phyloP scores from a whole-genome alignment of 148 eudicot genomes.

The Pouteria glomerata region DNA sequence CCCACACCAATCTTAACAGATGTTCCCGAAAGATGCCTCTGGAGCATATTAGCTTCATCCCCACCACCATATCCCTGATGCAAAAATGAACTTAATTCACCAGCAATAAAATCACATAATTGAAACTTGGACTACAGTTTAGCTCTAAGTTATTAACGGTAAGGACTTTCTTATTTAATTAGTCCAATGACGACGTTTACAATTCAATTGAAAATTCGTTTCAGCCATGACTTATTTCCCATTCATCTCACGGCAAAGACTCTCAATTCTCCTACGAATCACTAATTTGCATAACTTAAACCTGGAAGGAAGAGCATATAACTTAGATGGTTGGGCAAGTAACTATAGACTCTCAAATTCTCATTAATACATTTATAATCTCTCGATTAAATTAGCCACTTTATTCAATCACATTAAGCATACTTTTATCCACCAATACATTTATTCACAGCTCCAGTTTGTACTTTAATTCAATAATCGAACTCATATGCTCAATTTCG shows the following conservation, averaged over 20 bases:
- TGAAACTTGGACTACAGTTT: not conserved
- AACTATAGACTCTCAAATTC: not conserved
- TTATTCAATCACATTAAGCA: not conserved
- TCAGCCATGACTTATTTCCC: not conserved
- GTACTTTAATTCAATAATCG: not conserved
- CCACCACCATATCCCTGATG: slow-evolving; percentile 87
- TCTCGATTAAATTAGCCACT: not conserved
- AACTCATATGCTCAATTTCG: not conserved
- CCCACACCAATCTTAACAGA: slow-evolving; percentile 75
- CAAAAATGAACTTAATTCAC: not conserved
- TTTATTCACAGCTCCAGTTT: not conserved
- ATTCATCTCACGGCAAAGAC: not conserved
- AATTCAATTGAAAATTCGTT: not conserved
- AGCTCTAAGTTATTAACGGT: no score
- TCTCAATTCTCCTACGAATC: not conserved
- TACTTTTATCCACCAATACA: not conserved
- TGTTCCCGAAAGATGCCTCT: slow-evolving; percentile 71
- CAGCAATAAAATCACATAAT: not conserved
- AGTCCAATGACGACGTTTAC: not conserved
- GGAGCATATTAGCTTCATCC: slow-evolving; percentile 93
- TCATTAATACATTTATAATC: not conserved
- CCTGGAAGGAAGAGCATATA: not conserved
- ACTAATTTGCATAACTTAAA: not conserved
- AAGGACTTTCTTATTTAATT: not conserved
- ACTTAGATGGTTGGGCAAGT: not conserved